phyloP scores from a whole-genome alignment of 345 rosid genomes.

The Lumnitzera littorea region DNA sequence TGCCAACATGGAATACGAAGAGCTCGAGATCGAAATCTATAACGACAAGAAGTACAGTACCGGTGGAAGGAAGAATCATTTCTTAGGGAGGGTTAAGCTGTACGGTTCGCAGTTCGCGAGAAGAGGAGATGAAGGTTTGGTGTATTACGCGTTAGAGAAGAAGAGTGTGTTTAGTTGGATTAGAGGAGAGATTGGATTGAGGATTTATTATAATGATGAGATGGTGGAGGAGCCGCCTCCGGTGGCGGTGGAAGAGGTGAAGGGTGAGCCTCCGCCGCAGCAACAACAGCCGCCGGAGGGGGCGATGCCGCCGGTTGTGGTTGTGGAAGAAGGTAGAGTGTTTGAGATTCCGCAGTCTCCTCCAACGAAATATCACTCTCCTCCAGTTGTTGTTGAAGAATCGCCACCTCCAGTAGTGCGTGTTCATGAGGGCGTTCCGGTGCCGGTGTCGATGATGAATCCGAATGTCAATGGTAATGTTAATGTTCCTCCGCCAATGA shows the following conservation, averaged over 20 bases:
- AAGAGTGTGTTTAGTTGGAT: constrained; percentile 94
- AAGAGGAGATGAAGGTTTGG: constrained; percentile 72
- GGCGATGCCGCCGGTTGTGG: constrained; percentile 26
- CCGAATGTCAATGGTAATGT: not conserved
- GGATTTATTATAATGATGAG: constrained; percentile 75
- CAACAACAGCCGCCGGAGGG: constrained; percentile 13
- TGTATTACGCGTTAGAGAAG: constrained; percentile 73
- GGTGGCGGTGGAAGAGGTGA: constrained; percentile 19
- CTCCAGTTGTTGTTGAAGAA: constrained; percentile 55
- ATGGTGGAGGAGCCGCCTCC: constrained; percentile 33
- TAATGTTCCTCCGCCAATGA: constrained; percentile 5
- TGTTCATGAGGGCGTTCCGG: constrained; percentile 17
- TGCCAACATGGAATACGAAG: constrained; percentile 58
- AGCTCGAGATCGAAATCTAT: constrained; percentile 72
- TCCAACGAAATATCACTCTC: constrained; percentile 22
- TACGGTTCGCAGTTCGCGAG: constrained; percentile 69
- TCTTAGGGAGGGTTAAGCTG: constrained; percentile 81
- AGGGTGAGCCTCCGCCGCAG: constrained; percentile 25
- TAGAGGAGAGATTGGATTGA: constrained; percentile 78
- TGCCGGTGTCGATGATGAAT: constrained; percentile 9
- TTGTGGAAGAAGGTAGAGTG: constrained; percentile 52
- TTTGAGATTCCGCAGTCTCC: constrained; percentile 27
- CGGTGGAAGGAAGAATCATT: constrained; percentile 73
- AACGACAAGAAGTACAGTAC: constrained; percentile 72
- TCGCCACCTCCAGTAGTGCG: constrained; percentile 33